A percentile compares a stretch with the other conserved stretches of the same genome.
These are phyloP conservation scores for Euphorbia pulcherrima DNA, from an alignment of 345 rosid species.

Conservation along the genomic window DNA sequence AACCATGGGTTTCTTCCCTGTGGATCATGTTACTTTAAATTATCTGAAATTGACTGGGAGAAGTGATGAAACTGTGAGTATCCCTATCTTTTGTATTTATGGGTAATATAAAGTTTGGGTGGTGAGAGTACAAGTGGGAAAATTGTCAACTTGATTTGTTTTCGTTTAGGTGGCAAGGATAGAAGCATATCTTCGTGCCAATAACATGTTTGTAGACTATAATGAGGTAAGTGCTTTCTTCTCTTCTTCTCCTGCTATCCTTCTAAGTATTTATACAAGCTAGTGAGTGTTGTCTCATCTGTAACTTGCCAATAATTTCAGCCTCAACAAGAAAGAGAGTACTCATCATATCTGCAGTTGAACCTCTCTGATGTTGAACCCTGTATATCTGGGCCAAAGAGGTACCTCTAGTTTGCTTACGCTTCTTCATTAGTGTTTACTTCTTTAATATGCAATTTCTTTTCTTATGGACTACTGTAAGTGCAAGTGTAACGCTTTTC, in stretches of 20 bases:
- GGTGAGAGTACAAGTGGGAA: slow-evolving; percentile 60
- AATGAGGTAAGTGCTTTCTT: slow-evolving; percentile 53
- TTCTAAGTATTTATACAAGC: neutral
- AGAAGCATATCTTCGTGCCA: slow-evolving; percentile 93
- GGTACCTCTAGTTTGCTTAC: slow-evolving; percentile 38
- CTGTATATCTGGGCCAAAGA: slow-evolving; percentile 94
- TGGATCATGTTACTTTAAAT: slow-evolving; percentile 89
- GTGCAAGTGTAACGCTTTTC: slow-evolving; percentile 16
- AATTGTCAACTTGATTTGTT: neutral
- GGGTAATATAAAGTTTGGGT: slow-evolving; percentile 34
- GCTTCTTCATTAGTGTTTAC: neutral
- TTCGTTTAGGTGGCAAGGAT: slow-evolving; percentile 71
- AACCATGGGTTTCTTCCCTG: slow-evolving; percentile 99
- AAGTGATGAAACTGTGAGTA: slow-evolving; percentile 88
- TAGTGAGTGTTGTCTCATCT: slow-evolving; percentile 12
- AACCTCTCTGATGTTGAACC: slow-evolving; percentile 81
- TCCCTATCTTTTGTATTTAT: neutral
- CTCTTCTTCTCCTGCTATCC: neutral
- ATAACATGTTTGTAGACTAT: slow-evolving; percentile 92
- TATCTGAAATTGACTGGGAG: slow-evolving; percentile 96
- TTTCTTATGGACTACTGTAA: neutral
- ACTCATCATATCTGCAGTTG: slow-evolving; percentile 81
- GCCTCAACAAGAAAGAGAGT: slow-evolving; percentile 78
- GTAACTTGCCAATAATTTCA: slow-evolving; percentile 29
- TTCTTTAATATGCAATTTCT: neutral